phyloP scores from a whole-genome alignment of 495 filamentous ascomycete genomes.

The Pyrenula aspistea region DNA sequence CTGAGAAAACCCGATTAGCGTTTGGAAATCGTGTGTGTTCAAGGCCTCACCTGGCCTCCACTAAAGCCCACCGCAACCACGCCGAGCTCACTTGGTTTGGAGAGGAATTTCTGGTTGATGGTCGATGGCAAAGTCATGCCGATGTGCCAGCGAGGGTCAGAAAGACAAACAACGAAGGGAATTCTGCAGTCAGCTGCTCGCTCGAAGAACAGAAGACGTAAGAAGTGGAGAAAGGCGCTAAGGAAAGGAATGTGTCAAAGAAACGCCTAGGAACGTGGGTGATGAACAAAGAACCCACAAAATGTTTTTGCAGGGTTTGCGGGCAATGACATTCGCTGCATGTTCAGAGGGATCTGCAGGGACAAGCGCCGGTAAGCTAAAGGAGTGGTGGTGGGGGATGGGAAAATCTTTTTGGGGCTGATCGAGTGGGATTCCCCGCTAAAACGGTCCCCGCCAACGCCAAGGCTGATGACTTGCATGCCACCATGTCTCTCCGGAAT shows the following conservation, averaged over 20 bases:
- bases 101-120: constrained; percentile 71
- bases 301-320: too few relatives aligned
- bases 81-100: constrained; percentile 65
- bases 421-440: too few relatives aligned
- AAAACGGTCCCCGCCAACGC: too few relatives aligned
- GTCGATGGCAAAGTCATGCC: constrained; percentile 58
- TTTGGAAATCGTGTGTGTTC: neutral
- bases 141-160: neutral
- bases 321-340: too few relatives aligned
- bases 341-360: too few relatives aligned
- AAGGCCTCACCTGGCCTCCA: constrained; percentile 72
- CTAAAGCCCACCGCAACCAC: constrained; percentile 95
- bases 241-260: neutral
- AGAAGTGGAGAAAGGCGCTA: neutral
- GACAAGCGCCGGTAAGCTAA: too few relatives aligned
- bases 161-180: neutral
- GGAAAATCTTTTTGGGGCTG: constrained; percentile 4
- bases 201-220: neutral
- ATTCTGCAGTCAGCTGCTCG: neutral
- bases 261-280: neutral
- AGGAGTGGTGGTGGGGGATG: neutral
- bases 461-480: too few relatives aligned
- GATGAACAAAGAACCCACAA: neutral
- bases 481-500: too few relatives aligned
- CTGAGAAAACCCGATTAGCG: constrained; percentile 27